Conservation (phyloP, 2,329 filamentous ascomycete genomes). For the Aspergillus sp. region DNA sequence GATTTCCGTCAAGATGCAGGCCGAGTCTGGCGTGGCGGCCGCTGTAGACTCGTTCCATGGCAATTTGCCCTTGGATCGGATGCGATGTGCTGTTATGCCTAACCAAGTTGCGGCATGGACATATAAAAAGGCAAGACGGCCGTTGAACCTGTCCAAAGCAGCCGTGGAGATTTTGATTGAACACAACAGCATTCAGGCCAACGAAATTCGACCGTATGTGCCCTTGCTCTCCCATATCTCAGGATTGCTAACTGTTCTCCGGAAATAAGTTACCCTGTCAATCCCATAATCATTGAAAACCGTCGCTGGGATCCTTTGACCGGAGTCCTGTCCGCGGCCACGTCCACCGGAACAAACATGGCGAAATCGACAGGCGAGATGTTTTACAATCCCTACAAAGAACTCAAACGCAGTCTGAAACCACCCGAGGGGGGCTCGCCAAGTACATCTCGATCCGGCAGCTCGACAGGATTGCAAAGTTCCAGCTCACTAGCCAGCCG, state of each 20-base stretch:
- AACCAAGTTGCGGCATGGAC: conserved; percentile 21
- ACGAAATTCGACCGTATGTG: conserved; percentile 14
- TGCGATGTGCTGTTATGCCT: conserved; percentile 18
- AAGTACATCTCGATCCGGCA: background rate
- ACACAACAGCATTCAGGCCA: conserved; percentile 11
- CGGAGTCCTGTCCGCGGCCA: conserved; percentile 16
- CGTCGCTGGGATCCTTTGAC: conserved; percentile 26
- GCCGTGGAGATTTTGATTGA: conserved; percentile 17
- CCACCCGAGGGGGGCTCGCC: background rate
- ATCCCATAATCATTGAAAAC: conserved; percentile 24
- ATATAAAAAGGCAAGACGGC: conserved; percentile 6
- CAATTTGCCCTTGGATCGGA: conserved; percentile 16
- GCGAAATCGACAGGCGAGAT: conserved; percentile 16
- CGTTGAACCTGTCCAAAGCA: conserved; percentile 14
- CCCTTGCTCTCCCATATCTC: background rate
- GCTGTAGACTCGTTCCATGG: conserved; percentile 40
- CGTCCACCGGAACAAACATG: conserved; percentile 18
- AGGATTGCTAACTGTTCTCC: background rate
- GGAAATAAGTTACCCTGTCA: conserved; percentile 13
- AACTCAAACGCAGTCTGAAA: conserved; percentile 8
- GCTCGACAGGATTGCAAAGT: background rate
- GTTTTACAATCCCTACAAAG: conserved; percentile 20
- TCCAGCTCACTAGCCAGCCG: background rate
- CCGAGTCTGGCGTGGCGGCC: conserved; percentile 32
- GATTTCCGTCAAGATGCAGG: conserved; percentile 30